Percentiles rank a stretch among this genome's conserved stretches.
Conservation (phyloP, 768 basidiomycete genomes). For the Paxillus rubicundulus region DNA sequence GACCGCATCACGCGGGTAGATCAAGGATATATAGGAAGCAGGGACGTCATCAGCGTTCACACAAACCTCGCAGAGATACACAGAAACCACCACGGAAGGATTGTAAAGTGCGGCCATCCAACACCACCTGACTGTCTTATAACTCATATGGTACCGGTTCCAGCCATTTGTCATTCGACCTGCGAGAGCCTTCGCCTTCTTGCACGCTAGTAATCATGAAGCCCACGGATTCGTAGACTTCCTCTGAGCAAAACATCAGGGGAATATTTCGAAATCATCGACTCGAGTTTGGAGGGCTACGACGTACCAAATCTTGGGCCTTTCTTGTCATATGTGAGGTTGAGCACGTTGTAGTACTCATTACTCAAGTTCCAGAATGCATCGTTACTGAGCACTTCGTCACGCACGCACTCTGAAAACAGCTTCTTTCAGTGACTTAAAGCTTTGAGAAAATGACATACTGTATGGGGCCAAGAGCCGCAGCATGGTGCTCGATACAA, state of each 20-base stretch:
- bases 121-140: not conserved
- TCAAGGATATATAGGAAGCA: no score
- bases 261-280: not conserved
- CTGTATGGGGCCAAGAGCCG: conserved; percentile 11
- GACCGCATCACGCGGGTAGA: no score
- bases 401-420: conserved; percentile 14
- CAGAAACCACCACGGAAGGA: no score
- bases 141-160: conserved; percentile 13
- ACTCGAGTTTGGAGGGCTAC: not conserved
- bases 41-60: no score
- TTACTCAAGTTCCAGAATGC: conserved; percentile 19
- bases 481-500: conserved; percentile 13
- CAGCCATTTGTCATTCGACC: conserved; percentile 10
- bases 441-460: conserved; percentile 6
- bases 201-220: conserved; percentile 23
- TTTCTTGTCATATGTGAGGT: conserved; percentile 15
- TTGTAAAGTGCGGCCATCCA: conserved; percentile 7
- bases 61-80: no score
- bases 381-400: conserved; percentile 9
- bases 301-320: conserved; percentile 14
- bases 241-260: conserved; percentile 7
- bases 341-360: conserved; percentile 18
- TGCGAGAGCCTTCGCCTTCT: not conserved
- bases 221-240: conserved; percentile 23
- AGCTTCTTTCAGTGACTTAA: not conserved